These are phyloP conservation scores for Globisporangium camurandrum DNA, from an alignment of 352 stramenopile genomes.

Conservation along the genomic window DNA sequence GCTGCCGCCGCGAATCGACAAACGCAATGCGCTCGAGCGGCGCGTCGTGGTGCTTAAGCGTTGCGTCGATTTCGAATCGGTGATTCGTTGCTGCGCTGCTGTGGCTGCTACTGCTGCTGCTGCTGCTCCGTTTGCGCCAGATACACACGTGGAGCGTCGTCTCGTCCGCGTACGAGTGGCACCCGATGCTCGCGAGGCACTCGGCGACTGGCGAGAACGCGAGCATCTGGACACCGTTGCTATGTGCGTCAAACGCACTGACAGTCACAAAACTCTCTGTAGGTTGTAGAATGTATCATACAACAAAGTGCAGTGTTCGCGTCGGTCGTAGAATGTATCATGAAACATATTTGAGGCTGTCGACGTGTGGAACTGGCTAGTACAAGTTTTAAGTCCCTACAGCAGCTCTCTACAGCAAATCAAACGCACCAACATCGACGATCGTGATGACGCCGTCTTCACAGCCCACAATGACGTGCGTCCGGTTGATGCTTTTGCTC, in stretches of 20 bases:
- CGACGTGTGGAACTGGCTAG: too few species aligned
- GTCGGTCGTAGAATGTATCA: too few species aligned
- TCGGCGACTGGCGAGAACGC: slow-evolving; percentile 36
- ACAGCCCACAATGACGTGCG: slow-evolving; percentile 38
- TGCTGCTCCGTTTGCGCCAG: slow-evolving; percentile 30
- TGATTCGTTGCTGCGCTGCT: too few species aligned
- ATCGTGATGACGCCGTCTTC: slow-evolving; percentile 51
- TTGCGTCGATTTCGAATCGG: slow-evolving; percentile 24
- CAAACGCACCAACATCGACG: slow-evolving; percentile 24
- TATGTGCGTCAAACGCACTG: slow-evolving; percentile 44
- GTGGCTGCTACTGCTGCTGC: too few species aligned
- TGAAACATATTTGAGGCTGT: too few species aligned
- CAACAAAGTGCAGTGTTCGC: too few species aligned
- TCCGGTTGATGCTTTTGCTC: slow-evolving; percentile 43
- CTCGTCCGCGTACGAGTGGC: slow-evolving; percentile 60
- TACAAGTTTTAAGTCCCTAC: too few species aligned
- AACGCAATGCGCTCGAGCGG: slow-evolving; percentile 39
- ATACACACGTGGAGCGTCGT: slow-evolving; percentile 51
- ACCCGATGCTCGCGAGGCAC: slow-evolving; percentile 48
- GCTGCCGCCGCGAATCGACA: slow-evolving; percentile 49
- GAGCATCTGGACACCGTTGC: slow-evolving; percentile 46
- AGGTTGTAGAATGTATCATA: too few species aligned
- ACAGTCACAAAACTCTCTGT: slow-evolving; percentile 36
- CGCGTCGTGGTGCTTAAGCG: slow-evolving; percentile 25
- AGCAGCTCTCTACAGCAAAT: background rate